Conservation (phyloP, 2,329 filamentous ascomycete species). For the Neonectria punicea region DNA sequence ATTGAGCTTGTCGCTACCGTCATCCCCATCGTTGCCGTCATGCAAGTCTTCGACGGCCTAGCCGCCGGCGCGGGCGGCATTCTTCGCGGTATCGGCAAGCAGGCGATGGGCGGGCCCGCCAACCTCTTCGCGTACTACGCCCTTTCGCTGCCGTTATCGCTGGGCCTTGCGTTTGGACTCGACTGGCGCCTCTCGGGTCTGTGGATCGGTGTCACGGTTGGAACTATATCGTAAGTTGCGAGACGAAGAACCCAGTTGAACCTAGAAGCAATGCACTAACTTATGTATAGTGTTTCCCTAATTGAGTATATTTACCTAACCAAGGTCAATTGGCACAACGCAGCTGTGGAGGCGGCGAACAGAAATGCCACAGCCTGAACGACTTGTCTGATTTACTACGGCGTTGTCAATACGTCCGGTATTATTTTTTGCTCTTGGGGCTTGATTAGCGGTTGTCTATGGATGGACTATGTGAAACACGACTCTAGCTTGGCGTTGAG, state of each 20-base stretch:
- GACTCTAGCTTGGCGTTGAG: constrained; percentile 7
- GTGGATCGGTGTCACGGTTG: constrained; percentile 83
- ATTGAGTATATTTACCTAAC: constrained; percentile 66
- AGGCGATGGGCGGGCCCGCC: constrained; percentile 89
- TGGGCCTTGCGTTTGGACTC: constrained; percentile 80
- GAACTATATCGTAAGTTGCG: constrained; percentile 67
- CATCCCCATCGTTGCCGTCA: constrained; percentile 84
- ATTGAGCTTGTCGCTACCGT: constrained; percentile 74
- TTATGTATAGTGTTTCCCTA: constrained; percentile 55
- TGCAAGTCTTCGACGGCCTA: constrained; percentile 89
- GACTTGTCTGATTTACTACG: not conserved
- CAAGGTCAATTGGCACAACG: constrained; percentile 64
- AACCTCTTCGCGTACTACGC: constrained; percentile 89
- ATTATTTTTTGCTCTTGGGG: not conserved
- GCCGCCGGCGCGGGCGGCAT: constrained; percentile 85
- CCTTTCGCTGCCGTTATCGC: constrained; percentile 85
- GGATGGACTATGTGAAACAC: constrained; percentile 1
- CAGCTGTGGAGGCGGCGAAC: constrained; percentile 62
- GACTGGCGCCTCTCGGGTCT: constrained; percentile 82
- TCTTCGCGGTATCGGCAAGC: constrained; percentile 85
- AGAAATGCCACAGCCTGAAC: constrained; percentile 60
- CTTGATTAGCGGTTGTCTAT: not conserved
- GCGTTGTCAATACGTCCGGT: not conserved
- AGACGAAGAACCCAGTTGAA: not conserved
- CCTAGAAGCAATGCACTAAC: constrained; percentile 20